phyloP scores from a whole-genome alignment of 768 basidiomycete species.

The Mycena leptocephala region DNA sequence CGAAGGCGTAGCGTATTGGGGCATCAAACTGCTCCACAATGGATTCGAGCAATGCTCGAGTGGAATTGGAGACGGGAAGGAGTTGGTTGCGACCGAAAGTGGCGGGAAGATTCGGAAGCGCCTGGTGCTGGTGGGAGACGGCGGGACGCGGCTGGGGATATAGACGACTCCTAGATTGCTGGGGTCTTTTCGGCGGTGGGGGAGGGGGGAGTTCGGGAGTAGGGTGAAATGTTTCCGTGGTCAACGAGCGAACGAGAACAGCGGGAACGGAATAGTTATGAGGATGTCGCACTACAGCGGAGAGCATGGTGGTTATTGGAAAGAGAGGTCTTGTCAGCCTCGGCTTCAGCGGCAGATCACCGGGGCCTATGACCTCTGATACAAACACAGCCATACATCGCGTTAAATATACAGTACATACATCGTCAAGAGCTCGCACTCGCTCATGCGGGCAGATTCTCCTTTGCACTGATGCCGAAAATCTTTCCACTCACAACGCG shows the following conservation, averaged over 20 bases:
- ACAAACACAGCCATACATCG: neutral
- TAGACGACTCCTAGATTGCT: constrained; percentile 53
- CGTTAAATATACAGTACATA: neutral
- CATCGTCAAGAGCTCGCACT: constrained; percentile 22
- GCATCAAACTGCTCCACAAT: constrained; percentile 89
- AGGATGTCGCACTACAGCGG: constrained; percentile 34
- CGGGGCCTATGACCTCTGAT: neutral
- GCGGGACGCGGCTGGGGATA: constrained; percentile 67
- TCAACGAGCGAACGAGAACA: constrained; percentile 56
- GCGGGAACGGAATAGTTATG: constrained; percentile 34
- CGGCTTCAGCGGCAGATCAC: neutral
- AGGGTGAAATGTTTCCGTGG: constrained; percentile 59
- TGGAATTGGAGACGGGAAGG: constrained; percentile 84
- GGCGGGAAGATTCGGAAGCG: constrained; percentile 73
- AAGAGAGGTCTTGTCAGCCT: constrained; percentile 18
- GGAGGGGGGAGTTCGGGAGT: constrained; percentile 53
- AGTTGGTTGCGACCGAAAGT: constrained; percentile 89
- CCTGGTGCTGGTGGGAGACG: constrained; percentile 50
- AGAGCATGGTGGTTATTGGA: constrained; percentile 38
- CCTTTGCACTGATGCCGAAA: constrained; percentile 61
- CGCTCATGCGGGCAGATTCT: constrained; percentile 55
- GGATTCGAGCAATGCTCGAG: constrained; percentile 83
- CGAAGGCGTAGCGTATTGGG: constrained; percentile 96
- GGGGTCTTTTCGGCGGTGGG: constrained; percentile 50
- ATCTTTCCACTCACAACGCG: constrained; percentile 45